Evolutionary conservation across 1,284 basidiomycete genomes (phyloP).

Genomic region (Sphagnurus paluster): DNA sequence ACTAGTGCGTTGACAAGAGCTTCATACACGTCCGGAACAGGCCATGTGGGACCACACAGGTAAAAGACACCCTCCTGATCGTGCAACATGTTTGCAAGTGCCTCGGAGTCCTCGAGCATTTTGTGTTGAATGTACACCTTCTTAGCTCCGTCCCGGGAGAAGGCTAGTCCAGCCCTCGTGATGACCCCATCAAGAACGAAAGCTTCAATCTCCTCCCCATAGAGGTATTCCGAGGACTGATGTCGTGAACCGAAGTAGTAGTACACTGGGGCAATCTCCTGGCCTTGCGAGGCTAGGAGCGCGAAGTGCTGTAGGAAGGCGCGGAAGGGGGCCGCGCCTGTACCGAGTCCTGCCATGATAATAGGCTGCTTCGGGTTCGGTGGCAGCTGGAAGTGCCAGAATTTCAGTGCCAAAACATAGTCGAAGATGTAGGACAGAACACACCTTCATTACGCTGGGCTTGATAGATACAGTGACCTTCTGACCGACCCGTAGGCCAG

Average conservation of each 20-base stretch:
- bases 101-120: slow-evolving; percentile 88
- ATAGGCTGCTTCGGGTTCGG: slow-evolving; percentile 85
- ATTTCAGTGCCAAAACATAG: neutral
- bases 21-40: slow-evolving; percentile 96
- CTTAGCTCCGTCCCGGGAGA: slow-evolving; percentile 89
- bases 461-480: slow-evolving; percentile 98
- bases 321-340: slow-evolving; percentile 97
- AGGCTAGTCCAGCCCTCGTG: slow-evolving; percentile 90
- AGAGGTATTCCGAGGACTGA: slow-evolving; percentile 93
- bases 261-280: slow-evolving; percentile 86
- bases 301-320: slow-evolving; percentile 97
- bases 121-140: slow-evolving; percentile 99
- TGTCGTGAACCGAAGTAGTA: slow-evolving; percentile 99
- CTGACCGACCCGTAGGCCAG: slow-evolving; percentile 80
- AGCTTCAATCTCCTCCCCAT: slow-evolving; percentile 90
- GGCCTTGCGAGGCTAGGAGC: slow-evolving; percentile 73
- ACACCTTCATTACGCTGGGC: slow-evolving; percentile 98
- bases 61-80: slow-evolving; percentile 86
- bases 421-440: slow-evolving; percentile 18
- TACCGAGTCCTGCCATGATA: slow-evolving; percentile 98
- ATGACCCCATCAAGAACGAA: slow-evolving; percentile 84
- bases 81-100: slow-evolving; percentile 74
- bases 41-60: slow-evolving; percentile 98
- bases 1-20: slow-evolving; percentile 82
- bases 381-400: slow-evolving; percentile 61